Evolutionary conservation across 257 asterid species (phyloP).

Genomic region (Schizonepeta tenuifolia): DNA sequence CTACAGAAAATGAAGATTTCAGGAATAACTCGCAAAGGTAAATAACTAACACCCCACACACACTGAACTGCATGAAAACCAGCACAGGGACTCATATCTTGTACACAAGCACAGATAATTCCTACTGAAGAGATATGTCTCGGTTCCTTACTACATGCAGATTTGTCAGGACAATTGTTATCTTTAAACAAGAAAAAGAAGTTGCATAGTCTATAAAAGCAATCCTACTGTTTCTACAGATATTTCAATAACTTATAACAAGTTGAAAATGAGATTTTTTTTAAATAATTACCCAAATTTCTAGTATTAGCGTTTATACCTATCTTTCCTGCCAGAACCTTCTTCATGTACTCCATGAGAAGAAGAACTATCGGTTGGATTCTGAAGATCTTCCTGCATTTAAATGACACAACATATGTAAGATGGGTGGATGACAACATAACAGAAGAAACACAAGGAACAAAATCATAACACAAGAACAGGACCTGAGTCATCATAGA

Average conservation of each 20-base stretch:
- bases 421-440: slow-evolving; percentile 27
- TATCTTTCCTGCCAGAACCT: slow-evolving; percentile 43
- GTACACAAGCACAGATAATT: too few species aligned
- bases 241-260: slow-evolving; percentile 5
- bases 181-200: too few species aligned
- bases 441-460: slow-evolving; percentile 34
- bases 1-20: slow-evolving; percentile 27
- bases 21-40: too few species aligned
- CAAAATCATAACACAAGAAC: slow-evolving; percentile 40
- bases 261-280: too few species aligned
- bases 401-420: slow-evolving; percentile 21
- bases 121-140: too few species aligned
- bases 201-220: background rate
- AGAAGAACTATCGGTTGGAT: slow-evolving; percentile 45
- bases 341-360: slow-evolving; percentile 47
- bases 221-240: slow-evolving; percentile 24
- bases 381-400: slow-evolving; percentile 53
- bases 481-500: slow-evolving; percentile 39
- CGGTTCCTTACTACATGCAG: too few species aligned
- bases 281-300: too few species aligned
- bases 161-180: too few species aligned
- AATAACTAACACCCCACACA: too few species aligned
- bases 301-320: slow-evolving; percentile 47
- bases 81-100: too few species aligned
- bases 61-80: too few species aligned